Conservation (phyloP, 495 filamentous ascomycete species). For the Neohortaea acidophila region DNA sequence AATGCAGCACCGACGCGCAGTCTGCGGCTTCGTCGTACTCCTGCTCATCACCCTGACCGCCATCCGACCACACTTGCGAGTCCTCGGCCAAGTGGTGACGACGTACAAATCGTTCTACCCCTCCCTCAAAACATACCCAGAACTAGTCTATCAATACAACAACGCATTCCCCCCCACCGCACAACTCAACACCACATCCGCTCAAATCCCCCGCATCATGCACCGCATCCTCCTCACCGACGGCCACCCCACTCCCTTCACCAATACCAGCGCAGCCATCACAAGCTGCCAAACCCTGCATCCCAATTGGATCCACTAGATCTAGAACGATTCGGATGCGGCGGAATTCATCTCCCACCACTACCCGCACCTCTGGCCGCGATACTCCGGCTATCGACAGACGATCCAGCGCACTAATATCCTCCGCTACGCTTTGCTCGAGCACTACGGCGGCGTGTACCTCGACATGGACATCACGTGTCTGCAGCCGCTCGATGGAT, state of each 20-base stretch:
- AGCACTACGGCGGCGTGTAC: conserved; percentile 13
- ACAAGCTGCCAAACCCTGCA: conserved; percentile 5
- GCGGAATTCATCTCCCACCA: conserved; percentile 3
- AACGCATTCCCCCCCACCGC: not conserved
- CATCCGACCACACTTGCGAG: conserved; percentile 2
- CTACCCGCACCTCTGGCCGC: conserved; percentile 2
- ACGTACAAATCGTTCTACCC: conserved; percentile 5
- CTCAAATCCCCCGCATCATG: conserved; percentile 4
- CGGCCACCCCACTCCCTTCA: not conserved
- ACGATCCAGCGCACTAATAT: conserved; percentile 13
- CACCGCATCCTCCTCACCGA: conserved; percentile 12
- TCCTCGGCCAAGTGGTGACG: conserved; percentile 3
- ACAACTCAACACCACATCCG: not conserved
- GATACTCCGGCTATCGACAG: conserved; percentile 8
- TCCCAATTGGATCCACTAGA: conserved; percentile 3
- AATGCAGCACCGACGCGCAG: no score
- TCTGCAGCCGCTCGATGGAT: conserved; percentile 4
- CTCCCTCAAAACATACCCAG: not conserved
- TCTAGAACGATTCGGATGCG: conserved; percentile 9
- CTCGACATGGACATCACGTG: conserved; percentile 13
- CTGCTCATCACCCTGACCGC: not conserved
- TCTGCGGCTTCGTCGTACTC: no score
- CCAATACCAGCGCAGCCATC: conserved; percentile 1
- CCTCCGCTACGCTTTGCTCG: conserved; percentile 10
- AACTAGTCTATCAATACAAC: conserved; percentile 3